A percentile compares a stretch with the other conserved stretches of the same genome.
Evolutionary conservation across 2,329 filamentous ascomycete genomes (phyloP).

Genomic region (Basipetospora chlamydospora): DNA sequence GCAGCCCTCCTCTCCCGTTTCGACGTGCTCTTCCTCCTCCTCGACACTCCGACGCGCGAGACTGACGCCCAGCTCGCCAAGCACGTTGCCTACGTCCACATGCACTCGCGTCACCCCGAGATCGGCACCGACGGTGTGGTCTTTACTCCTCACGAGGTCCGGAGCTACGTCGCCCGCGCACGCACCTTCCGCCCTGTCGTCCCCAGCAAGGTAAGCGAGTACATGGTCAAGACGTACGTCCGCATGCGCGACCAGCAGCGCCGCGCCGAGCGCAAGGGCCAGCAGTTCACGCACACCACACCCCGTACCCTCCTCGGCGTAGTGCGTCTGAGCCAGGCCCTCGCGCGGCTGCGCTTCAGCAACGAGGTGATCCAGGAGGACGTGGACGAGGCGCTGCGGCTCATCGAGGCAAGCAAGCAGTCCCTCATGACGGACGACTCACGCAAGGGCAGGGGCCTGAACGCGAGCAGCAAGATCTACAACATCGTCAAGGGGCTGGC

Average conservation of each 20-base stretch:
- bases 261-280: constrained; percentile 74
- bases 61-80: constrained; percentile 77
- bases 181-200: constrained; percentile 79
- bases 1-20: constrained; percentile 92
- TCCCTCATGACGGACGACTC: constrained; percentile 61
- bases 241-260: constrained; percentile 89
- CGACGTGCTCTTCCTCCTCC: constrained; percentile 89
- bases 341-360: constrained; percentile 91
- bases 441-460: constrained; percentile 57
- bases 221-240: constrained; percentile 93
- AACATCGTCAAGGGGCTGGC: constrained; percentile 82
- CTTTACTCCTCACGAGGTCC: constrained; percentile 84
- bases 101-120: constrained; percentile 81
- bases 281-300: constrained; percentile 96
- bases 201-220: constrained; percentile 75
- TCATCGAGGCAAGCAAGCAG: constrained; percentile 94
- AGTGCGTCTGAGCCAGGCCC: constrained; percentile 92
- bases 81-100: constrained; percentile 87
- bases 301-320: constrained; percentile 95
- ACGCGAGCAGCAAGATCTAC: constrained; percentile 81
- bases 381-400: constrained; percentile 76
- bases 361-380: constrained; percentile 63
- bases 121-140: constrained; percentile 46
- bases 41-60: constrained; percentile 85
- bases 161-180: constrained; percentile 88